These are phyloP conservation scores for Cryptococcus sp. DNA, from an alignment of 1,284 basidiomycete species.

Conservation along the genomic window DNA sequence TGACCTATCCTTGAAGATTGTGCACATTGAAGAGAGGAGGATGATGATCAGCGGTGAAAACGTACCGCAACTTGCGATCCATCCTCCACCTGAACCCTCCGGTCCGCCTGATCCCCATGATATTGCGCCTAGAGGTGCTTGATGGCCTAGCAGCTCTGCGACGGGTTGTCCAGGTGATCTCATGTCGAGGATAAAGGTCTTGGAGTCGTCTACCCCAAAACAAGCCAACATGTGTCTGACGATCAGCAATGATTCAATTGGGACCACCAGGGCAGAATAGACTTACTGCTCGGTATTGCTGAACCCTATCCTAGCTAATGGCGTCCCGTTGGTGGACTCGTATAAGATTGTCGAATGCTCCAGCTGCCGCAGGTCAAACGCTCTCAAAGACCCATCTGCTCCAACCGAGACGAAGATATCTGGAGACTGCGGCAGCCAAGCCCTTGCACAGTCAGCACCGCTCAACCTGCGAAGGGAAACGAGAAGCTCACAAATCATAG, in stretches of 20 bases:
- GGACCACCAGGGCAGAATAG: background rate
- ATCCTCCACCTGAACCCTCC: slow-evolving; percentile 58
- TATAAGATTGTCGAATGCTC: slow-evolving; percentile 99
- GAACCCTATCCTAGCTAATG: slow-evolving; percentile 82
- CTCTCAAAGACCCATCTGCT: slow-evolving; percentile 91
- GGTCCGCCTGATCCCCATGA: slow-evolving; percentile 65
- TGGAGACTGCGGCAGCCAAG: slow-evolving; percentile 95
- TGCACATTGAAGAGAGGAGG: background rate
- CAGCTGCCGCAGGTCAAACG: slow-evolving; percentile 90
- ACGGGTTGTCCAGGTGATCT: slow-evolving; percentile 87
- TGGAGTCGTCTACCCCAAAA: slow-evolving; percentile 63
- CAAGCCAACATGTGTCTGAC: slow-evolving; percentile 45
- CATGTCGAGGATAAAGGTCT: slow-evolving; percentile 89
- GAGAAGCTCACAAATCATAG: slow-evolving; percentile 40
- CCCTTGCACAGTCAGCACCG: slow-evolving; percentile 38
- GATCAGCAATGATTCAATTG: slow-evolving; percentile 3
- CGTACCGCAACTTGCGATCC: slow-evolving; percentile 76
- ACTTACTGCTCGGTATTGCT: slow-evolving; percentile 41
- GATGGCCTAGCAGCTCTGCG: slow-evolving; percentile 78
- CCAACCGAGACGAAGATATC: slow-evolving; percentile 99
- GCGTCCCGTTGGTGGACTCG: slow-evolving; percentile 65
- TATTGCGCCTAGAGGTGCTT: slow-evolving; percentile 64
- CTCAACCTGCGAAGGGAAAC: slow-evolving; percentile 4
- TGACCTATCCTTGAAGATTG: slow-evolving; percentile 54
- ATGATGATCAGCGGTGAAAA: slow-evolving; percentile 11